Conservation (phyloP, 257 asterid species). For the Verbena officinalis region DNA sequence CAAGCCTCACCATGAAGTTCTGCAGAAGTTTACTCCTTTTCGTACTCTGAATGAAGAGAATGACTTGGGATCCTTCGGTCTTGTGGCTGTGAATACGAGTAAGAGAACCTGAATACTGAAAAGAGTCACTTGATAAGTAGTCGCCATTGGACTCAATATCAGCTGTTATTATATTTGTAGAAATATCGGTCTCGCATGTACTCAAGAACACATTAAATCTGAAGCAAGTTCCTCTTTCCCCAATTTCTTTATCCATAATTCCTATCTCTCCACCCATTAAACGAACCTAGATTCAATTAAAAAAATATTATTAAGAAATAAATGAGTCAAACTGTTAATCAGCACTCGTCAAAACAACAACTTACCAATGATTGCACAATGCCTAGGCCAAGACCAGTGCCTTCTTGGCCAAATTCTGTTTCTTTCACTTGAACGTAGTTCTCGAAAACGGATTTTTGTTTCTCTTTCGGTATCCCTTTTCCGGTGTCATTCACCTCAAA, state of each 20-base stretch:
- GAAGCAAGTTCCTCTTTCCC: slow-evolving; percentile 67
- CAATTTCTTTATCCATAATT: slow-evolving; percentile 58
- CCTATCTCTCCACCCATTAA: slow-evolving; percentile 80
- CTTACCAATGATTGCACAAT: slow-evolving; percentile 82
- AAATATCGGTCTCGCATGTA: slow-evolving; percentile 7
- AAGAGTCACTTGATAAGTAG: slow-evolving; percentile 27
- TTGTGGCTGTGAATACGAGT: slow-evolving; percentile 35
- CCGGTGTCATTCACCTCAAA: slow-evolving; percentile 86
- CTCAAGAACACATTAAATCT: slow-evolving; percentile 45
- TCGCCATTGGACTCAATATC: slow-evolving; percentile 36
- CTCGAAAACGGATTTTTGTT: slow-evolving; percentile 61
- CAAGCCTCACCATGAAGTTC: slow-evolving; percentile 50
- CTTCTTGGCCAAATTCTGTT: slow-evolving; percentile 49
- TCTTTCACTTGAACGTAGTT: slow-evolving; percentile 82
- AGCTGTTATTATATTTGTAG: slow-evolving; percentile 8
- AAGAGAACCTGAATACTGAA: slow-evolving; percentile 31
- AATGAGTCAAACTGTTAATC: background rate
- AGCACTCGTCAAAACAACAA: background rate
- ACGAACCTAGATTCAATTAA: slow-evolving; percentile 45
- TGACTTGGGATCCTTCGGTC: slow-evolving; percentile 48
- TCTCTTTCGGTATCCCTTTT: slow-evolving; percentile 75
- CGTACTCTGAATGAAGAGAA: slow-evolving; percentile 52
- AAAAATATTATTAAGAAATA: background rate
- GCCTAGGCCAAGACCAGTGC: slow-evolving; percentile 84
- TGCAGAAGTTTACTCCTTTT: slow-evolving; percentile 48